Evolutionary conservation across 345 rosid species (phyloP).

Genomic region (Hibiscus mutabilis): DNA sequence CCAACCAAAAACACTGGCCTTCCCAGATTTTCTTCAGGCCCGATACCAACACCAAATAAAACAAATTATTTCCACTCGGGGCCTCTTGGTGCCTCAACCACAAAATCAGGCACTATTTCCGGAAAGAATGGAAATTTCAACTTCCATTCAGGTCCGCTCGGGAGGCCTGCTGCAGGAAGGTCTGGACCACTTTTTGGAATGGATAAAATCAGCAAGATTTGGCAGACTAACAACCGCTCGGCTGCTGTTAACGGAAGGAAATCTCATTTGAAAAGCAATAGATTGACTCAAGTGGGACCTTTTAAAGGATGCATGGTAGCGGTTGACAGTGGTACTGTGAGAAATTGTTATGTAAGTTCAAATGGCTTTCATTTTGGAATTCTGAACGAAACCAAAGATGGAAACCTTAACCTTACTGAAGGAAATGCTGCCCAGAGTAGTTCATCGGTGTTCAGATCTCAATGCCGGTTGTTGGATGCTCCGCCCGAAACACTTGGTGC

Average conservation of each 20-base stretch:
- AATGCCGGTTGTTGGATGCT: conserved; percentile 45
- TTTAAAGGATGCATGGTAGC: conserved; percentile 66
- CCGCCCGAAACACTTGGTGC: conserved; percentile 82
- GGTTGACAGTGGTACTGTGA: conserved; percentile 32
- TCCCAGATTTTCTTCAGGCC: conserved; percentile 81
- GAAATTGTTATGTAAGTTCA: conserved; percentile 31
- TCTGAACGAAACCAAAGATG: conserved; percentile 30
- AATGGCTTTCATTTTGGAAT: conserved; percentile 22
- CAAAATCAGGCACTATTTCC: conserved; percentile 39
- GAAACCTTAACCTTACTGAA: conserved; percentile 22
- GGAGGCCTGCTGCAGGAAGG: conserved; percentile 40
- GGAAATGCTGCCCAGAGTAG: conserved; percentile 10
- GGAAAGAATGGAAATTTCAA: conserved; percentile 32
- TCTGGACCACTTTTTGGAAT: conserved; percentile 53
- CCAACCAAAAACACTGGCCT: conserved; percentile 38
- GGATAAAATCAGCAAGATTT: conserved; percentile 41
- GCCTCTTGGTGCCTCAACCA: conserved; percentile 47
- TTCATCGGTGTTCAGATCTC: conserved; percentile 34
- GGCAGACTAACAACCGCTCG: conserved; percentile 43
- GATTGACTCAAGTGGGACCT: conserved; percentile 77
- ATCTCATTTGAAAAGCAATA: conserved; percentile 37
- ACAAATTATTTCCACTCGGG: conserved; percentile 70
- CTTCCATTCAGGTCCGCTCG: conserved; percentile 67
- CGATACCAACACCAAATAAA: conserved; percentile 33
- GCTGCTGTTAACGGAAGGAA: conserved; percentile 41